Base-by-base conservation (phyloP, 345 rosid genomes). In the Populus alba region DNA sequence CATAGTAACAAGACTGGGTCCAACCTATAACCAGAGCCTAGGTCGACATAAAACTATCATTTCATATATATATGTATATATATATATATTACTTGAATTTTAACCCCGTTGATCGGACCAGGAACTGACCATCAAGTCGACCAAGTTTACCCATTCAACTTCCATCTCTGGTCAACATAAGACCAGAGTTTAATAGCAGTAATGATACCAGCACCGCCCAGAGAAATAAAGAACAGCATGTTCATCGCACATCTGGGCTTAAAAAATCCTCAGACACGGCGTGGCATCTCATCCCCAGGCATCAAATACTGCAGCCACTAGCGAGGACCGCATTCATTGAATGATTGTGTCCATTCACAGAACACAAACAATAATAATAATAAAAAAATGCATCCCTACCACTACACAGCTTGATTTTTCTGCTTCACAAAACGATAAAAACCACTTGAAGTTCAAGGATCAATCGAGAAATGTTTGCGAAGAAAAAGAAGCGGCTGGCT, bases 371-470 rank as follows among this genome's bases (percentile, higher is more conserved):
- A 16, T 38, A 69, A 33, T 49, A 17, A 67, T 1, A 38, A 5
- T 13, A 53, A 5, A 15, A 70, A 68, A 49, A 51, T 73, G 70
- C 51, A 25, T 62, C 75, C 65, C 66, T 7, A 43, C 66, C 79
- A 33, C 70, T 8, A 20, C 39, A n/a, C 70, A 74, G 25, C 27
- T 57, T 75, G 65, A 22, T 80, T 20, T 78, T 80, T 41, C 70
- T 38, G 37, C 8, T 3, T 27, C 61, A 5, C 8, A 22, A 23
- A 63, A 66, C 31, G 13, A 68, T 47, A 17, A 43, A 65, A 57
- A 78, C 73, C 77, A 75, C 74, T 25, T 16, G 18, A 75, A 37
- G 63, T 31, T 70, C 13, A 55, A 31, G 8, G 55, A 8, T 67
- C 76, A 71, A 63, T 68, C 73, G 39, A 74, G 37, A 68, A 41